Percentiles rank a stretch among this genome's conserved stretches.
Evolutionary conservation across 495 filamentous ascomycete species (phyloP).

Genomic region (Penicillium mononematosum): DNA sequence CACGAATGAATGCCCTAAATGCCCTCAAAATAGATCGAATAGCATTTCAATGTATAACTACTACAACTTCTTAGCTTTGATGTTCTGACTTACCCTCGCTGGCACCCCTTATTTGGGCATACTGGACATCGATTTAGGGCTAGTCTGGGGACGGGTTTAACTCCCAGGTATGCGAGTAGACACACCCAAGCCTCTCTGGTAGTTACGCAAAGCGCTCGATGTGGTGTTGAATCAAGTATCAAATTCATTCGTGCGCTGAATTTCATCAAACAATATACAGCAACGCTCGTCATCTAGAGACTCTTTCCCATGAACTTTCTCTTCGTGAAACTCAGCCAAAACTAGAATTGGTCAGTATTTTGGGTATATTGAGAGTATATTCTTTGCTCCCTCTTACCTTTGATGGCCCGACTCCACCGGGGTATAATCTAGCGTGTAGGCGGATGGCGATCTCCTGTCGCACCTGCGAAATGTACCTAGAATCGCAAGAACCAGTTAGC

Average conservation of each 20-base stretch:
- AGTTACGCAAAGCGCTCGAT: conserved; percentile 9
- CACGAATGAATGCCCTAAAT: conserved; percentile 3
- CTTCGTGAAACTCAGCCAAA: conserved; percentile 98
- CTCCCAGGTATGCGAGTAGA: neutral
- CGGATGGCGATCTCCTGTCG: conserved; percentile 84
- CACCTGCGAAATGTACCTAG: conserved; percentile 77
- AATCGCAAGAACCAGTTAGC: conserved; percentile 14
- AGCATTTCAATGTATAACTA: conserved; percentile 10
- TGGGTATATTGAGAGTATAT: neutral
- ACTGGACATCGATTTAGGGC: neutral
- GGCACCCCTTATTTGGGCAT: neutral
- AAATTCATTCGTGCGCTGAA: conserved; percentile 37
- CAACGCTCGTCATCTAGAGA: conserved; percentile 48
- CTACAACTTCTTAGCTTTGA: neutral
- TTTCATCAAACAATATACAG: conserved; percentile 33
- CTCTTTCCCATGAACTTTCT: conserved; percentile 99
- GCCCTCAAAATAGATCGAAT: conserved; percentile 11
- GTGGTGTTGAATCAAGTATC: conserved; percentile 15
- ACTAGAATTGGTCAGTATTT: conserved; percentile 45
- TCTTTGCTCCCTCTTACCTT: conserved; percentile 55
- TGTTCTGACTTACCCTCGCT: neutral
- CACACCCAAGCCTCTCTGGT: conserved; percentile 1
- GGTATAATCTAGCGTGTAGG: conserved; percentile 81
- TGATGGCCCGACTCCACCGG: conserved; percentile 77
- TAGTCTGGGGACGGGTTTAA: neutral